Conservation (phyloP, 495 filamentous ascomycete species). For the Xylaria nigripes region DNA sequence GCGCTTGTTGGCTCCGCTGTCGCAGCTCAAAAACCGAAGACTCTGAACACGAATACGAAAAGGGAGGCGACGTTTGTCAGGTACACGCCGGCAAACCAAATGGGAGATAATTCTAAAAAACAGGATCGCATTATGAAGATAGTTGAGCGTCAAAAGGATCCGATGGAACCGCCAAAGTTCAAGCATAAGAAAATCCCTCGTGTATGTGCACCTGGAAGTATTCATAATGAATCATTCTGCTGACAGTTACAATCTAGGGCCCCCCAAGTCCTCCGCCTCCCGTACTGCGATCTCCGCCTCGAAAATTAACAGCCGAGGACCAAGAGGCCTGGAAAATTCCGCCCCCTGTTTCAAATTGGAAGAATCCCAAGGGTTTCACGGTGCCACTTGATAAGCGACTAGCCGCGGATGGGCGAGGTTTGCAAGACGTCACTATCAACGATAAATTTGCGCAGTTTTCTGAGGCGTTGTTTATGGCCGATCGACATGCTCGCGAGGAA, state of each 20-base stretch:
- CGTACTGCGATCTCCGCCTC: slow-evolving; percentile 88
- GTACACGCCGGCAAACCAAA: slow-evolving; percentile 93
- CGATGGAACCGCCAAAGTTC: slow-evolving; percentile 97
- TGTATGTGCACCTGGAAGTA: slow-evolving; percentile 2
- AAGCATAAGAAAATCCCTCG: slow-evolving; percentile 98
- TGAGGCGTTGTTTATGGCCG: slow-evolving; percentile 87
- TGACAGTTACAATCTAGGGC: slow-evolving; percentile 33
- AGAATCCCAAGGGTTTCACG: slow-evolving; percentile 98
- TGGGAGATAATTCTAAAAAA: slow-evolving; percentile 82
- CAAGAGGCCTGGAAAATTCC: slow-evolving; percentile 97
- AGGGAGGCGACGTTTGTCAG: slow-evolving; percentile 88
- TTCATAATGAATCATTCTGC: neutral
- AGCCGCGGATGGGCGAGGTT: slow-evolving; percentile 85
- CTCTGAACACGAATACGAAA: slow-evolving; percentile 65
- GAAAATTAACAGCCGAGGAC: slow-evolving; percentile 93
- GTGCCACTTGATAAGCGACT: slow-evolving; percentile 93
- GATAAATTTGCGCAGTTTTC: slow-evolving; percentile 98
- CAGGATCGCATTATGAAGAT: slow-evolving; percentile 99
- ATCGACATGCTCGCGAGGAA: slow-evolving; percentile 91
- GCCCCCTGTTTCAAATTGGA: slow-evolving; percentile 94
- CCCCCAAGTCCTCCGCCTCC: slow-evolving; percentile 89
- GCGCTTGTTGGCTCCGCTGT: slow-evolving; percentile 77
- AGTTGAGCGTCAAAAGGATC: slow-evolving; percentile 86
- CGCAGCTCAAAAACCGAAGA: slow-evolving; percentile 91
- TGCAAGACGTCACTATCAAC: slow-evolving; percentile 95